Percentiles rank a stretch among this genome's conserved stretches.
phyloP scores from a whole-genome alignment of 768 basidiomycete genomes.

The Paxillus ammoniavirescens region DNA sequence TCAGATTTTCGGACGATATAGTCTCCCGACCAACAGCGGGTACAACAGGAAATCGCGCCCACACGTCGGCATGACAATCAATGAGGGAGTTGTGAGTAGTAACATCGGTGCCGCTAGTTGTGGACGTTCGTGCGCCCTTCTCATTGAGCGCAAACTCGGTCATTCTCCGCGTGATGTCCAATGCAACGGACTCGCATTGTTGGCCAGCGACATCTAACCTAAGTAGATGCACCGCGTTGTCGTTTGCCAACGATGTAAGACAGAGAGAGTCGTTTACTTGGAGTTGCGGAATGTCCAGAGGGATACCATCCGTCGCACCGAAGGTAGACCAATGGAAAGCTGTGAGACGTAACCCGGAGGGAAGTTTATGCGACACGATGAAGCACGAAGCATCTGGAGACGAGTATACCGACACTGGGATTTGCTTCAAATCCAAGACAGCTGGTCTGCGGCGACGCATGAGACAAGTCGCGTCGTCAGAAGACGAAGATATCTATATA shows the following conservation, averaged over 20 bases:
- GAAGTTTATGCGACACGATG: slow-evolving; percentile 30
- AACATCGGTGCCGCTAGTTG: background rate
- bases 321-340: slow-evolving; percentile 59
- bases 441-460: slow-evolving; percentile 38
- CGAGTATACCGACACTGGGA: slow-evolving; percentile 38
- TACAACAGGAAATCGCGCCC: slow-evolving; percentile 54
- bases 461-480: background rate
- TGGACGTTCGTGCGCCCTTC: slow-evolving; percentile 24
- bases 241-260: slow-evolving; percentile 46
- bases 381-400: slow-evolving; percentile 58
- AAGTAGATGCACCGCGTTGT: slow-evolving; percentile 47
- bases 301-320: slow-evolving; percentile 48
- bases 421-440: slow-evolving; percentile 35
- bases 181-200: slow-evolving; percentile 39
- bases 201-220: slow-evolving; percentile 33
- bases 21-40: slow-evolving; percentile 45
- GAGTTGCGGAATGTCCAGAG: slow-evolving; percentile 31
- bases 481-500: slow-evolving; percentile 16
- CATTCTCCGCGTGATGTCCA: slow-evolving; percentile 53
- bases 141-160: slow-evolving; percentile 58
- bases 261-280: slow-evolving; percentile 18
- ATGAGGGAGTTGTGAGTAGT: slow-evolving; percentile 44
- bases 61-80: slow-evolving; percentile 50
- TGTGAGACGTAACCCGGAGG: slow-evolving; percentile 23
- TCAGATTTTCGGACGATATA: slow-evolving; percentile 27